Evolutionary conservation across 1,284 basidiomycete genomes (phyloP).

Genomic region (Malassezia furfur): DNA sequence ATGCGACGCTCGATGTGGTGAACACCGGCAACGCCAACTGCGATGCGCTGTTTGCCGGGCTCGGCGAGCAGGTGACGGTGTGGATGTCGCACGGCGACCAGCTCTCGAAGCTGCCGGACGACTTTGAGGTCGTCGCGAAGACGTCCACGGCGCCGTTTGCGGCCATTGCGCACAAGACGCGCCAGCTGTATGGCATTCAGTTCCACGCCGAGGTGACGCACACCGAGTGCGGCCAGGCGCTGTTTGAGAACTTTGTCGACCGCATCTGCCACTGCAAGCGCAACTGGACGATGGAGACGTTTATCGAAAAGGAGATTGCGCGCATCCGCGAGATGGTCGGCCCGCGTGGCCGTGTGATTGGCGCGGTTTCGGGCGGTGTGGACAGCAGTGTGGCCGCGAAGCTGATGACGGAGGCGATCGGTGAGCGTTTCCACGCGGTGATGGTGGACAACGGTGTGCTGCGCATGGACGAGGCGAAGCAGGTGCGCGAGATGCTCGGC

Average conservation of each 20-base stretch:
- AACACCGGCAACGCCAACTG: slow-evolving; percentile 57
- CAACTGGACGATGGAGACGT: slow-evolving; percentile 98
- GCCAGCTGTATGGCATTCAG: slow-evolving; percentile 90
- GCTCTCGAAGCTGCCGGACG: slow-evolving; percentile 66
- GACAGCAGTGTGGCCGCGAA: slow-evolving; percentile 97
- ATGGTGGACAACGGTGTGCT: slow-evolving; percentile 99
- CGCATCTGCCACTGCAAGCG: slow-evolving; percentile 67
- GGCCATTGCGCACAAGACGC: slow-evolving; percentile 80
- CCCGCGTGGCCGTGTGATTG: slow-evolving; percentile 86
- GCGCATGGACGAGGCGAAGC: slow-evolving; percentile 76
- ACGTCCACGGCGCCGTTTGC: slow-evolving; percentile 85
- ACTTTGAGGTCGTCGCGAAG: slow-evolving; percentile 78
- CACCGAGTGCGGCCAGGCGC: slow-evolving; percentile 76
- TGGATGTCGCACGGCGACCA: slow-evolving; percentile 99
- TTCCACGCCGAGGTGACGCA: slow-evolving; percentile 99
- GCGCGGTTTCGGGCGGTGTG: slow-evolving; percentile 93
- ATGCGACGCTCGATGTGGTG: slow-evolving; percentile 68
- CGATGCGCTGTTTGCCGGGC: slow-evolving; percentile 70
- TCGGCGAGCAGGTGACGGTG: slow-evolving; percentile 72
- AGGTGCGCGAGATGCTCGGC: slow-evolving; percentile 92
- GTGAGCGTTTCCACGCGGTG: slow-evolving; percentile 91
- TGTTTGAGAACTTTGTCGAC: slow-evolving; percentile 79
- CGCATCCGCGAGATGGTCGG: slow-evolving; percentile 94
- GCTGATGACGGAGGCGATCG: slow-evolving; percentile 98
- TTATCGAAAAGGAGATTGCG: slow-evolving; percentile 92